Evolutionary conservation across 345 rosid species (phyloP).

Genomic region (Rhizophora mangle): DNA sequence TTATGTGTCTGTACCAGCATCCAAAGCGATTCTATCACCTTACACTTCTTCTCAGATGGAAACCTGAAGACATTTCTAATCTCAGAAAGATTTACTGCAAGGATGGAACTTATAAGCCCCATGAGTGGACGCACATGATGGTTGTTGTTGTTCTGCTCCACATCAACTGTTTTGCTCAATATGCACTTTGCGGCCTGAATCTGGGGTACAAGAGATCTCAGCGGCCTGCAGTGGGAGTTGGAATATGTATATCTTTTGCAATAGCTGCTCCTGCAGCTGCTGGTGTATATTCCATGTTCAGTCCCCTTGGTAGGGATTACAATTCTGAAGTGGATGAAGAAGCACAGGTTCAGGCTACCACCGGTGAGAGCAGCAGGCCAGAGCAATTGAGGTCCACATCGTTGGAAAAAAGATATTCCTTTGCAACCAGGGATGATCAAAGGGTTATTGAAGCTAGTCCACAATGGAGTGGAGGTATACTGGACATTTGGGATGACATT

Average conservation of each 20-base stretch:
- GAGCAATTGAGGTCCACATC: slow-evolving; percentile 26
- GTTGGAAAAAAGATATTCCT: slow-evolving; percentile 64
- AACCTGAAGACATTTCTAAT: slow-evolving; percentile 49
- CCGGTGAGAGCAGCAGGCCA: slow-evolving; percentile 28
- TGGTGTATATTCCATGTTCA: slow-evolving; percentile 65
- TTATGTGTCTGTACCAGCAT: slow-evolving; percentile 90
- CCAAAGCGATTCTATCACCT: slow-evolving; percentile 87
- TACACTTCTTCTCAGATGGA: slow-evolving; percentile 80
- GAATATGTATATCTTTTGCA: slow-evolving; percentile 69
- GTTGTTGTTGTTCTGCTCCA: slow-evolving; percentile 76
- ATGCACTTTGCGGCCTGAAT: slow-evolving; percentile 88
- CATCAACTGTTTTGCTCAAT: slow-evolving; percentile 90
- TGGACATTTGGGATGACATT: slow-evolving; percentile 86
- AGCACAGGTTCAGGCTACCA: slow-evolving; percentile 38
- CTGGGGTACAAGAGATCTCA: slow-evolving; percentile 74
- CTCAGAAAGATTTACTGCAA: slow-evolving; percentile 85
- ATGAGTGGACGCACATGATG: slow-evolving; percentile 88
- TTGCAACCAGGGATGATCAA: slow-evolving; percentile 45
- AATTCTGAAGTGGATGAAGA: slow-evolving; percentile 58
- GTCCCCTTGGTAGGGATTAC: slow-evolving; percentile 90
- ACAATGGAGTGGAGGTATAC: slow-evolving; percentile 80
- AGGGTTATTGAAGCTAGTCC: slow-evolving; percentile 49
- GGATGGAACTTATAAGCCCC: slow-evolving; percentile 80
- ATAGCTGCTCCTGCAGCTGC: slow-evolving; percentile 90
- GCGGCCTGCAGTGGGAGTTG: slow-evolving; percentile 86